phyloP scores from a whole-genome alignment of 2,329 filamentous ascomycete species.

The Venturia asperata region DNA sequence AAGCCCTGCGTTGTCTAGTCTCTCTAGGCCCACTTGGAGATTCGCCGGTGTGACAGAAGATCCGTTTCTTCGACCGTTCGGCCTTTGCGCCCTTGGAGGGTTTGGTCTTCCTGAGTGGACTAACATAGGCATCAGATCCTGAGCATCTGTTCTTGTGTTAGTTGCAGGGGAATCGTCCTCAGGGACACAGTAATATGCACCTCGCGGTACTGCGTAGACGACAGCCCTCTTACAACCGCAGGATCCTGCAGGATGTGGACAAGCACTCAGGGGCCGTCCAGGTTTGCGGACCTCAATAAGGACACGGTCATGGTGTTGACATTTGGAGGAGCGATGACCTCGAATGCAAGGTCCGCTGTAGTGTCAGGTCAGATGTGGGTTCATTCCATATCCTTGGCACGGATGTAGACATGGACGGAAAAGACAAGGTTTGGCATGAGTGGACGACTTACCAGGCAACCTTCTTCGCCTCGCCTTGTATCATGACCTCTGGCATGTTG shows the following conservation, averaged over 20 bases:
- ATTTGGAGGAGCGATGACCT: slow-evolving; percentile 69
- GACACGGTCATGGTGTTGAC: slow-evolving; percentile 60
- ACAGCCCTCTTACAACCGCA: slow-evolving; percentile 60
- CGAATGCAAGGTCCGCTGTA: slow-evolving; percentile 65
- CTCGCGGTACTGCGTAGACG: slow-evolving; percentile 38
- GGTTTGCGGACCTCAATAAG: slow-evolving; percentile 67
- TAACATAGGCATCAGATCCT: slow-evolving; percentile 14
- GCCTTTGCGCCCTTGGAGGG: slow-evolving; percentile 13
- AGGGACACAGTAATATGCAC: slow-evolving; percentile 18
- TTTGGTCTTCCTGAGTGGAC: slow-evolving; percentile 22
- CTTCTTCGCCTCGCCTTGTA: slow-evolving; percentile 66
- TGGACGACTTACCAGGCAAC: slow-evolving; percentile 62
- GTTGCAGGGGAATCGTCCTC: background rate
- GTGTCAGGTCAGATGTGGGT: slow-evolving; percentile 5
- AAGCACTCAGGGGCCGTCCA: slow-evolving; percentile 61
- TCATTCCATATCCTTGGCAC: background rate
- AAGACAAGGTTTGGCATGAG: background rate
- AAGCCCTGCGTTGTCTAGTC: slow-evolving; percentile 12
- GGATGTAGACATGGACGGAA: background rate
- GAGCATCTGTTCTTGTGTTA: background rate
- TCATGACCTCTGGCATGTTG: slow-evolving; percentile 53
- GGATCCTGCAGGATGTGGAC: slow-evolving; percentile 57
- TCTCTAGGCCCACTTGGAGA: slow-evolving; percentile 10
- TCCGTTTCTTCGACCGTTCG: background rate
- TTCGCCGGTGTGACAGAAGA: slow-evolving; percentile 11